These are phyloP conservation scores for Eucalyptus virginea DNA, from an alignment of 345 rosid species.

Conservation along the genomic window DNA sequence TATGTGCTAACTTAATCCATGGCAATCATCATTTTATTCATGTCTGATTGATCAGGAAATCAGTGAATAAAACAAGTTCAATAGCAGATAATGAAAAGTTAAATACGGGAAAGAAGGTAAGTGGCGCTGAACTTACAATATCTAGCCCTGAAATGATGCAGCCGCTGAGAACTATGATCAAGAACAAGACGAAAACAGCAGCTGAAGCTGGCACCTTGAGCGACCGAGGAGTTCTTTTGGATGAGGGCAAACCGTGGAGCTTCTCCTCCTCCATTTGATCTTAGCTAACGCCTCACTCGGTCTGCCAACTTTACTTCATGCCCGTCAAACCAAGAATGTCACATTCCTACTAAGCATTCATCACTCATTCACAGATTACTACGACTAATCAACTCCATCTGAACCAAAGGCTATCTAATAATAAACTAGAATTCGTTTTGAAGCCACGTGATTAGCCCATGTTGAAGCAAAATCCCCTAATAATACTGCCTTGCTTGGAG, in stretches of 20 bases:
- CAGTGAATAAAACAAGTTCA: neutral
- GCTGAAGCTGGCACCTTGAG: neutral
- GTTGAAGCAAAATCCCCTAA: neutral
- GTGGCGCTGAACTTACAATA: neutral
- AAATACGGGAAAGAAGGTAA: neutral
- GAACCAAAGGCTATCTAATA: neutral
- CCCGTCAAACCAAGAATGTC: neutral
- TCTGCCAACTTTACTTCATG: neutral
- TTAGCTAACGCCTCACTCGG: neutral
- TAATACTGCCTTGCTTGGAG: neutral
- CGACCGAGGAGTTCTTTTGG: neutral
- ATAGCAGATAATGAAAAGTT: neutral
- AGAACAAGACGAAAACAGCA: neutral
- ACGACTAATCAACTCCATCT: neutral
- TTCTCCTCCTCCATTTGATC: neutral
- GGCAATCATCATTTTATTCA: neutral
- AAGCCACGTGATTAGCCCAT: neutral
- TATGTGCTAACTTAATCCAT: neutral
- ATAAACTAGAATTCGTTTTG: neutral
- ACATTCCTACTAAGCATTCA: neutral
- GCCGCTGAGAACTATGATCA: neutral
- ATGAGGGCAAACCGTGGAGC: neutral
- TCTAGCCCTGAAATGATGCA: neutral
- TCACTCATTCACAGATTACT: neutral
- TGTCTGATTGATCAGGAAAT: neutral